Evolutionary conservation across 345 rosid species (phyloP).

Genomic region (Odontarrhena argentea): DNA sequence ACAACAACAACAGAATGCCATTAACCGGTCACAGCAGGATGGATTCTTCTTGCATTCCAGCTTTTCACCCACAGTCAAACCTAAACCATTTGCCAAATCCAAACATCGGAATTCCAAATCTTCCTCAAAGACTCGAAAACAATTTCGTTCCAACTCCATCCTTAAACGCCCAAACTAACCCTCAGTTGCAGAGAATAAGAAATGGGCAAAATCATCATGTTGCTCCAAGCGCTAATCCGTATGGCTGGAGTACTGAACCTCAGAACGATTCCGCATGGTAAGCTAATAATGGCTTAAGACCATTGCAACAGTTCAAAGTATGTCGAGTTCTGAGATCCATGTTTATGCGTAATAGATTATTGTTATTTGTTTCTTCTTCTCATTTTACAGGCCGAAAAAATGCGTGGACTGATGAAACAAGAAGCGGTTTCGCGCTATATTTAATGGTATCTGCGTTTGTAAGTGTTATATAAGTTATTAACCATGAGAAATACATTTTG

Average conservation of each 20-base stretch:
- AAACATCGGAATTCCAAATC: slow-evolving; percentile 9
- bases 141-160: slow-evolving; percentile 30
- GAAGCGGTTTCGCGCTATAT: not conserved
- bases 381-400: slow-evolving; percentile 38
- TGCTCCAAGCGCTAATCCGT: slow-evolving; percentile 25
- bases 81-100: slow-evolving; percentile 32
- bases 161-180: slow-evolving; percentile 29
- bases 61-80: slow-evolving; percentile 41
- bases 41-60: slow-evolving; percentile 33
- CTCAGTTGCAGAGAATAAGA: slow-evolving; percentile 29
- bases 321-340: not conserved
- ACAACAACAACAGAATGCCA: slow-evolving; percentile 46
- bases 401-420: slow-evolving; percentile 34
- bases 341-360: slow-evolving; percentile 19
- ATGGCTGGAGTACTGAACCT: slow-evolving; percentile 36
- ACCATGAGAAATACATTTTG: slow-evolving; percentile 29
- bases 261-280: slow-evolving; percentile 36
- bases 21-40: slow-evolving; percentile 39
- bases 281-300: not conserved
- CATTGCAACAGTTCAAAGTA: not conserved
- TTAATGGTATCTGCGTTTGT: slow-evolving; percentile 12
- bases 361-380: slow-evolving; percentile 4
- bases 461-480: slow-evolving; percentile 18
- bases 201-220: slow-evolving; percentile 28
- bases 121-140: slow-evolving; percentile 37